These are phyloP conservation scores for Penicillium palitans DNA, from an alignment of 2,329 filamentous ascomycete species.

Conservation along the genomic window DNA sequence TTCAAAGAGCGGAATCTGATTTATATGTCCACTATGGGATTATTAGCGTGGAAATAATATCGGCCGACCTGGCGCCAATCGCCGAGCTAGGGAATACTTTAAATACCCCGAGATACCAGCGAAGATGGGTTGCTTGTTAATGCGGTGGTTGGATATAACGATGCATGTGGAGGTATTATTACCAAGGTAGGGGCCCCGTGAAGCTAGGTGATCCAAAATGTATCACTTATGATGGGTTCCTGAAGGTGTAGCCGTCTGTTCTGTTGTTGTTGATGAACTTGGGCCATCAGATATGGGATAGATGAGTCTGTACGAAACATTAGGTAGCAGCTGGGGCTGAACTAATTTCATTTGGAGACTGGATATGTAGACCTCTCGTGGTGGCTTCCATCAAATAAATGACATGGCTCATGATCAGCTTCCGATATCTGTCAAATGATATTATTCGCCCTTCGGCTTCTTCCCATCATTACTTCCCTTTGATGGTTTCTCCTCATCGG, in stretches of 20 bases:
- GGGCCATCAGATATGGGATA: neutral
- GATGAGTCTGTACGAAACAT: neutral
- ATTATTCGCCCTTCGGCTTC: neutral
- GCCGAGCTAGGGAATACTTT: neutral
- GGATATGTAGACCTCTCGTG: neutral
- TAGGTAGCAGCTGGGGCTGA: neutral
- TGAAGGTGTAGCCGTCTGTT: neutral
- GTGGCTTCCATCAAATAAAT: neutral
- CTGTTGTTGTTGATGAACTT: neutral
- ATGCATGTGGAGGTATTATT: neutral
- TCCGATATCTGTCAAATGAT: conserved; percentile 1
- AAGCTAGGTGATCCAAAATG: neutral
- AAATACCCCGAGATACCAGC: neutral
- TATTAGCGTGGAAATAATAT: neutral
- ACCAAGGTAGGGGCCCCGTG: neutral
- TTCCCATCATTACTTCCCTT: neutral
- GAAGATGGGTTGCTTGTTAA: neutral
- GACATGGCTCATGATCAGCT: neutral
- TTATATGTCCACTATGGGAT: neutral
- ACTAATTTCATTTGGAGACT: neutral
- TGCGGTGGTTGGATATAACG: neutral
- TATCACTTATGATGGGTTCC: neutral
- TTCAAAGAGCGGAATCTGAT: neutral
- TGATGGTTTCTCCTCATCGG: neutral
- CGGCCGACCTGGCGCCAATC: no score